Conservation (phyloP, 495 filamentous ascomycete genomes). For the Hypomontagnella submonticulosa region DNA sequence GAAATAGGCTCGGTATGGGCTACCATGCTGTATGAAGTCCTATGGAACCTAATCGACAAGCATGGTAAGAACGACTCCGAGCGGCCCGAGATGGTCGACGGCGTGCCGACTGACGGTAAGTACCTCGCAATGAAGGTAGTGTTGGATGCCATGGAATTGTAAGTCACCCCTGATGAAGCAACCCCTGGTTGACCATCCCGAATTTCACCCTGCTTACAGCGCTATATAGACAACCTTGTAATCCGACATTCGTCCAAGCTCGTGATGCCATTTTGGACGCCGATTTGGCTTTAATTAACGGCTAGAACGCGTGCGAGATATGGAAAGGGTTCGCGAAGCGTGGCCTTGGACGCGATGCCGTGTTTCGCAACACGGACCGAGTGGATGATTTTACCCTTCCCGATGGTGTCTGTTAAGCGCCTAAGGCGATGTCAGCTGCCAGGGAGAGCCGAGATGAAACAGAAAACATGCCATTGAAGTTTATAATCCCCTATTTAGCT, state of each 20-base stretch:
- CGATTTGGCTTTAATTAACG: conserved; percentile 52
- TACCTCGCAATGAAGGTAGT: conserved; percentile 60
- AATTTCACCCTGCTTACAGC: not conserved
- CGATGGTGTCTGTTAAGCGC: conserved; percentile 32
- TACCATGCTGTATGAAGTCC: conserved; percentile 55
- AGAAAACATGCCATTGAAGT: not conserved
- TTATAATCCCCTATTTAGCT: not conserved
- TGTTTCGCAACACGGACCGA: conserved; percentile 23
- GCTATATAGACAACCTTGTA: conserved; percentile 50
- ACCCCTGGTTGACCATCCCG: not conserved
- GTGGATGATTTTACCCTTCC: conserved; percentile 25
- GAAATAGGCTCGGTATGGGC: conserved; percentile 57
- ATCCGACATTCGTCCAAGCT: conserved; percentile 54
- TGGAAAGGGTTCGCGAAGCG: conserved; percentile 59
- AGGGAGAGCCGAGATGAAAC: not conserved
- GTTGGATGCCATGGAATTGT: conserved; percentile 57
- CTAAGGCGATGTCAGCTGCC: not conserved
- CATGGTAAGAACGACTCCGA: conserved; percentile 51
- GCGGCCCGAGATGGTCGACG: conserved; percentile 50
- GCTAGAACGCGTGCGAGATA: conserved; percentile 54
- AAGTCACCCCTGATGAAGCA: conserved; percentile 4
- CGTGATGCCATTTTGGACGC: conserved; percentile 59
- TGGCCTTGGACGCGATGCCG: conserved; percentile 47
- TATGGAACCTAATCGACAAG: conserved; percentile 59
- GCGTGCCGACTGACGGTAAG: conserved; percentile 53